A percentile compares a stretch with the other conserved stretches of the same genome.
Evolutionary conservation across 768 basidiomycete species (phyloP).

Genomic region (Thelephora aurantiotincta): DNA sequence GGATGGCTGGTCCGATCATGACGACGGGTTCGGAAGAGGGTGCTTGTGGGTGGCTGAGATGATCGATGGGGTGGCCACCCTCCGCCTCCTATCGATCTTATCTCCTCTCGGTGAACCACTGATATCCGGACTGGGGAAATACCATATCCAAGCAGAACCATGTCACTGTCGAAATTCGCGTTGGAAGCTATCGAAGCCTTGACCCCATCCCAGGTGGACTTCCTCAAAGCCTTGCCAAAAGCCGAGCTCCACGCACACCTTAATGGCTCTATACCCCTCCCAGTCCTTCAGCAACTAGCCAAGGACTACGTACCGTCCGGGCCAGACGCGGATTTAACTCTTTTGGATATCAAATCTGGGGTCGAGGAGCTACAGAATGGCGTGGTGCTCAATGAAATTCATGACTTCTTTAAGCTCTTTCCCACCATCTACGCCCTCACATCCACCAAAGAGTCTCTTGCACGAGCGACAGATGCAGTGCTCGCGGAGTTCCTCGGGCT

Average conservation of each 20-base stretch:
- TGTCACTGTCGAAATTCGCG: constrained; percentile 15
- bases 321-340: background rate
- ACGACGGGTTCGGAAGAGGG: background rate
- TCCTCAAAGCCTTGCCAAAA: constrained; percentile 55
- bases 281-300: constrained; percentile 48
- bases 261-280: constrained; percentile 70
- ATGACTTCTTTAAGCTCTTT: constrained; percentile 65
- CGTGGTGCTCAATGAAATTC: constrained; percentile 34
- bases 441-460: constrained; percentile 39
- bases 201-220: constrained; percentile 32
- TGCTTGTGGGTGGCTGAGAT: background rate
- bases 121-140: too few relatives aligned
- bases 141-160: background rate
- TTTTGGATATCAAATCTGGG: constrained; percentile 15
- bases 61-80: background rate
- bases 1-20: constrained; percentile 12
- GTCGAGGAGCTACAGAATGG: constrained; percentile 26
- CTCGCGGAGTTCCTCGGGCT: constrained; percentile 43
- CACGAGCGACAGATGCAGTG: constrained; percentile 47
- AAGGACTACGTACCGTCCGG: constrained; percentile 16
- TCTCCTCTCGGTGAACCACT: constrained; percentile 3
- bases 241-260: constrained; percentile 81
- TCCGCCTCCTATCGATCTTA: too few relatives aligned
- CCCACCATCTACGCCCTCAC: constrained; percentile 71
- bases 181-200: constrained; percentile 42